Conservation (phyloP, 2,329 filamentous ascomycete genomes). For the Mycosphaerella arachidis region DNA sequence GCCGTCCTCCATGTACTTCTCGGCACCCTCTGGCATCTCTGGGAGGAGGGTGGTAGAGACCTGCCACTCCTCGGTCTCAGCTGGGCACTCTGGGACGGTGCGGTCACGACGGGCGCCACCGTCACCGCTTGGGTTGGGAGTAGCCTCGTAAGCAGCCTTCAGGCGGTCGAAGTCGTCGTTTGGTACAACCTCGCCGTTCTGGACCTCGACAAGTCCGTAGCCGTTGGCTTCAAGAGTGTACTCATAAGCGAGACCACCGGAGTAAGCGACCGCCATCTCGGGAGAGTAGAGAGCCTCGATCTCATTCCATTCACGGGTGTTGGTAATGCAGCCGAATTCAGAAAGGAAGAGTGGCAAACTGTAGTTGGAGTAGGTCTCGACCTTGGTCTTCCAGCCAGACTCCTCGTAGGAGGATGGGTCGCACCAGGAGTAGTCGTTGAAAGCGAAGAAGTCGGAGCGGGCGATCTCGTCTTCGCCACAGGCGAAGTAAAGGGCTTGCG, state of each 20-base stretch:
- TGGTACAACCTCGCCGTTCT: slow-evolving; percentile 50
- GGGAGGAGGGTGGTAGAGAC: slow-evolving; percentile 50
- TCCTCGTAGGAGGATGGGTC: slow-evolving; percentile 61
- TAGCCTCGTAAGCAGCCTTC: slow-evolving; percentile 48
- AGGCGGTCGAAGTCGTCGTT: slow-evolving; percentile 60
- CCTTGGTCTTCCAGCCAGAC: slow-evolving; percentile 83
- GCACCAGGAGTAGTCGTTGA: slow-evolving; percentile 88
- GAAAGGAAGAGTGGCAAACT: slow-evolving; percentile 88
- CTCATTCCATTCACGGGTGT: slow-evolving; percentile 76
- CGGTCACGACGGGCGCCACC: slow-evolving; percentile 51
- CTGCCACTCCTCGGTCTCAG: slow-evolving; percentile 52
- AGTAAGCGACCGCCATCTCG: slow-evolving; percentile 86
- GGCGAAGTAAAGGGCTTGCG: slow-evolving; percentile 89
- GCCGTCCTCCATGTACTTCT: slow-evolving; percentile 54
- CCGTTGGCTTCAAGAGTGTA: slow-evolving; percentile 76
- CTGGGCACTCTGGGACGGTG: slow-evolving; percentile 52
- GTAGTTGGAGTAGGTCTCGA: slow-evolving; percentile 80
- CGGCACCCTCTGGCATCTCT: slow-evolving; percentile 51
- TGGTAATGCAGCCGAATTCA: slow-evolving; percentile 84
- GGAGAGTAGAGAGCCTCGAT: slow-evolving; percentile 70
- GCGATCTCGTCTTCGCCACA: slow-evolving; percentile 72
- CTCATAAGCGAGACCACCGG: slow-evolving; percentile 91
- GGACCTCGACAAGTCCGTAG: slow-evolving; percentile 72
- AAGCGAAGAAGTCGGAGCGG: slow-evolving; percentile 82
- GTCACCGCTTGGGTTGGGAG: slow-evolving; percentile 51